A percentile compares a stretch with the other conserved stretches of the same genome.
phyloP scores from a whole-genome alignment of 352 stramenopile species.

The Lagenidium sp. region DNA sequence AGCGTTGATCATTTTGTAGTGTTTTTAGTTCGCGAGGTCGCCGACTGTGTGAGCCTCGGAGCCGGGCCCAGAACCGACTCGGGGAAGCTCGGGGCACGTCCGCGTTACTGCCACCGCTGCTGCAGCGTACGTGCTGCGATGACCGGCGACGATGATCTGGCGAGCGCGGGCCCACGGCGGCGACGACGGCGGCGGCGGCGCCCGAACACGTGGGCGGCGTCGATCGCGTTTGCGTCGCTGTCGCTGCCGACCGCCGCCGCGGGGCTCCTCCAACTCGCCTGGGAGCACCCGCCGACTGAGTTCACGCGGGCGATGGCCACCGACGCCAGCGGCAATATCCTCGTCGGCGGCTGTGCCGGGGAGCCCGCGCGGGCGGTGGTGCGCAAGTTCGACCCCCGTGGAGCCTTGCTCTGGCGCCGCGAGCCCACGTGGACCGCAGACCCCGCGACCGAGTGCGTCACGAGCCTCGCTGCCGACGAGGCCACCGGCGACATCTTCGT shows the following conservation, averaged over 20 bases:
- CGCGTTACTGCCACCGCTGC: too few species aligned
- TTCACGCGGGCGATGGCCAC: conserved; percentile 2
- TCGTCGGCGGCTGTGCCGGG: conserved; percentile 5
- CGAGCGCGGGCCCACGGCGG: too few species aligned
- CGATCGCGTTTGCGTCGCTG: neutral
- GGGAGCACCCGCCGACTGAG: conserved; percentile 1
- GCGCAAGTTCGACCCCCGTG: conserved; percentile 3
- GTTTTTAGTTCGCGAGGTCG: neutral
- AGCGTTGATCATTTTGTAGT: too few species aligned
- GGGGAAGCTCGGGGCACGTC: too few species aligned
- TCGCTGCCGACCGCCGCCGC: neutral
- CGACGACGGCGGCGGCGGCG: too few species aligned
- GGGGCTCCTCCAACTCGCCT: conserved; percentile 5
- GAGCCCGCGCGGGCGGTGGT: neutral
- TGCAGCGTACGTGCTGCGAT: neutral
- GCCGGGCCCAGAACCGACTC: too few species aligned
- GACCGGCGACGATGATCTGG: neutral
- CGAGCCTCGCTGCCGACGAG: neutral
- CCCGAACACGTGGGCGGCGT: too few species aligned
- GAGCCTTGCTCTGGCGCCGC: conserved; percentile 4
- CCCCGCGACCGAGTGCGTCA: too few species aligned
- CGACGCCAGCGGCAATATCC: conserved; percentile 4
- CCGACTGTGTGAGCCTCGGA: neutral
- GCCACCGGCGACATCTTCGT: neutral
- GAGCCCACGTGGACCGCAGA: too few species aligned